Percentiles rank a stretch among this genome's conserved stretches.
phyloP scores from a whole-genome alignment of 1,139 yeast genomes.

The Nakaseomyces delphensis region DNA sequence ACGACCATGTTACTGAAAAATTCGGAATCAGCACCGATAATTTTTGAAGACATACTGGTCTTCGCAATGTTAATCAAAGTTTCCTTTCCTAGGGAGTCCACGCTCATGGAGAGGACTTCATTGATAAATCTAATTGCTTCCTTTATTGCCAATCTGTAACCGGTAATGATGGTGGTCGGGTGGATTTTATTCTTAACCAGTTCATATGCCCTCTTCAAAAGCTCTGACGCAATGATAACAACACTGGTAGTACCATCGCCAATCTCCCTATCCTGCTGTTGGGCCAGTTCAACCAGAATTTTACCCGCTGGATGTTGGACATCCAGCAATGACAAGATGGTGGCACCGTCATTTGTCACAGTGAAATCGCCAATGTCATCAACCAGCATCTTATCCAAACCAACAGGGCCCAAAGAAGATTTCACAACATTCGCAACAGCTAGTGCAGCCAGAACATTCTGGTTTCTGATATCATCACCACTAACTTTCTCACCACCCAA shows the following conservation, averaged over 20 bases:
- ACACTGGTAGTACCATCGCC: constrained; percentile 99
- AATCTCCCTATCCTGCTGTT: constrained; percentile 97
- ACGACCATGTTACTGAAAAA: constrained; percentile 88
- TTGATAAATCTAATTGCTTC: constrained; percentile 87
- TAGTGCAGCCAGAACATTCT: constrained; percentile 90
- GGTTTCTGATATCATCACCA: constrained; percentile 94
- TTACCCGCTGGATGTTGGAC: constrained; percentile 99
- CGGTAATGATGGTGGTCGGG: constrained; percentile 96
- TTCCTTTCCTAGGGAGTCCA: constrained; percentile 77
- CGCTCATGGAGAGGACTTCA: constrained; percentile 75
- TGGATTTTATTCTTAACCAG: constrained; percentile 88
- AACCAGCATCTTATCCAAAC: constrained; percentile 95
- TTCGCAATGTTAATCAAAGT: constrained; percentile 80
- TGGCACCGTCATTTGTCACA: constrained; percentile 98
- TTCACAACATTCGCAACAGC: constrained; percentile 97
- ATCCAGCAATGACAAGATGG: constrained; percentile 80
- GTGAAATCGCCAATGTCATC: constrained; percentile 99
- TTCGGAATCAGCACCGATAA: constrained; percentile 91
- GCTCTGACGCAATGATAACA: constrained; percentile 88
- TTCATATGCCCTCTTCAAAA: constrained; percentile 87
- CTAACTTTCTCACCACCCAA: constrained; percentile 93
- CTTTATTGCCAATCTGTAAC: constrained; percentile 85
- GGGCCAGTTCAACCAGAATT: constrained; percentile 92
- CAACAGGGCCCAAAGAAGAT: constrained; percentile 96
- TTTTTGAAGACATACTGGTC: constrained; percentile 94